Base-by-base conservation (phyloP, 2,329 filamentous ascomycete species). In the Nemania serpens region DNA sequence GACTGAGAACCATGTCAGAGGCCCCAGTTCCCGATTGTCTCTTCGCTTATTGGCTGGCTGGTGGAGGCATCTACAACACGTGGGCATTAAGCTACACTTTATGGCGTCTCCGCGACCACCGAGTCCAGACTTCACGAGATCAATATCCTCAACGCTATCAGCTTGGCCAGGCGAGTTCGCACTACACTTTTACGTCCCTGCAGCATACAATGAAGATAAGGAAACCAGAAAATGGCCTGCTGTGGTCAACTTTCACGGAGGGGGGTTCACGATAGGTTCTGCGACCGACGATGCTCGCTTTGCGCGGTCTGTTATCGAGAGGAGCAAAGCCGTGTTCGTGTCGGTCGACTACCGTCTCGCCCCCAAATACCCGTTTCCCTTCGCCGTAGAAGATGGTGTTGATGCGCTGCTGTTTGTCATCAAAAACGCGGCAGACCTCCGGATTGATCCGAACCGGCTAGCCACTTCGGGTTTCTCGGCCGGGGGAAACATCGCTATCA, bases 331-430 rank as follows among this genome's bases (percentile, higher is more conserved):
- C 29, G 77, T 89, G 20, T 81, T 88, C 56, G 82, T 90, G 62
- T 84, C 82, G 1, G 85, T 89, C 66, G 86, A 88, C 68, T 90
- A 91, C 70, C 82, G 88, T n/a, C 80, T 89, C 2, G 86, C 87
- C 0, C 88, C 88, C 0, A 83, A 84, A 68, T 78, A 83, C 65
- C 86, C 86, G 0, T 89, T 88, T 69, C 88, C 87, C 0, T 83
- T 82, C 0, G 82, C 86, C 0, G 81, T 90, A 0, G 86, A 90
- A 65, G 88, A 90, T 70, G 84, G 84, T 45, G 83, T 85, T 29
- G 87, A 89, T 62, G 84, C 86, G 0, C 72, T 90, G 9, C 70
- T 87, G n/a, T 87, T 88, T 70, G 77, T 90, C 29, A 79, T 82
- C 46, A 75, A 78, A 1, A 79, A 86, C 55, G 84, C 85, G 0